Base-by-base conservation (phyloP, 371 early-diverging fungal genomes). In the Mortierella sp. region DNA sequence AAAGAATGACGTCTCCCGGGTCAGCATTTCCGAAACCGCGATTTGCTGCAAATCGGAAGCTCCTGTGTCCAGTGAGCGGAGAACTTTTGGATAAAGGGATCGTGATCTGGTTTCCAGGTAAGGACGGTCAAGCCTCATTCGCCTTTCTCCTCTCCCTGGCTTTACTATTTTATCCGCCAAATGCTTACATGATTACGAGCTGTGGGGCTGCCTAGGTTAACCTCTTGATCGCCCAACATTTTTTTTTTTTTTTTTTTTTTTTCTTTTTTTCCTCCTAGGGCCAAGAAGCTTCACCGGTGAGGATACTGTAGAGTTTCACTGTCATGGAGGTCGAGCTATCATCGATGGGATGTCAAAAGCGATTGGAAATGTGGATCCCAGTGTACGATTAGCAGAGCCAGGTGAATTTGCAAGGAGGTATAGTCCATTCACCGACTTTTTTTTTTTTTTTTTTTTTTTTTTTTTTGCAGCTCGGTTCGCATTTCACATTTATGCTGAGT, bases 281-380 rank as follows among this genome's bases (percentile, higher is more conserved):
- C 95, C 94, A 0, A 80, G 83, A 26, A 93, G 93, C 21, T 95
- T 90, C 62, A 95, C 95, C 0, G 94, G 95, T 16, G 93, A 95
- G 60, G 93, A 94, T 70, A 86, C 86, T 37, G 93, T 89, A 4
- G 95, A 95, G 64, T 83, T 95, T 23, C 94, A 95, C 62, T 82
- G 91, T 16, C 95, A 95, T 73, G 95, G 95, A 23, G 93, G 94
- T 7, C 86, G 83, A 46, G 92, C 95, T 0, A 92, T 94, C 9
- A 81, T 92, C 5, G 80, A 79, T 55, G 83, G 89, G 50, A 75
- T 93, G 0, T 68, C 94, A 18, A 75, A 83, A 23, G 92, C 90
- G 11, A 74, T 95, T 25, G 83, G 82, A 9, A 64, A 47, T 3
- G 56, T 89, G 15, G 70, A 66, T 0, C 26, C 68, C 0, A 74